Base-by-base conservation (phyloP, 148 eudicot species). In the Cornus suecica region DNA sequence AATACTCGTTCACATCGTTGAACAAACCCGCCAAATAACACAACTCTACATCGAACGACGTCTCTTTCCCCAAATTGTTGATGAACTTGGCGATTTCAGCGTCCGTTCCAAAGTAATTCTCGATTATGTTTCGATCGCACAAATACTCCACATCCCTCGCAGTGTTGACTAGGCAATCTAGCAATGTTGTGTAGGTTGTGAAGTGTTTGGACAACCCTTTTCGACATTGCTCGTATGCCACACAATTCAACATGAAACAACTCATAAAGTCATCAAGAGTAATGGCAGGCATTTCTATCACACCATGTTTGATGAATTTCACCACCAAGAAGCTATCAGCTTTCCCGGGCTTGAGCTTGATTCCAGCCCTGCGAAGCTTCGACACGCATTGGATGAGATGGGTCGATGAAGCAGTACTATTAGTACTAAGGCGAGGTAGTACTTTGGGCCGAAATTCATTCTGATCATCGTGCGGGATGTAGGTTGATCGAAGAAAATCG, bases 171-270 rank as follows among this genome's bases (percentile, higher is more conserved):
- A 90, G 66, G 66, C 88, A 84, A 65, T 86, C 94, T 34, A 88
- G 75, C 0, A 91, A 31, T 0, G 88, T 88, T 10, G 88, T 87
- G 51, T 94, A 94, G 0, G 97, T 84, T 1, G 97, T 94, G 83
- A 91, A 84, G 73, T 91, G 87, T 31, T 81, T 90, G 0, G 94
- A 80, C 62, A 87, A 77, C 2, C 45, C 64, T 18, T 74, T 75
- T 65, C 86, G 84, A 42, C 92, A 90, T 73, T 90, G 97, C 76
- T 94, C 94, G 32, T 83, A 90, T 0, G 93, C 92, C 10, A 94
- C 89, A 20, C 88, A 90, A 61, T 91, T 94, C 0, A 88, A 68
- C 34, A 94, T 31, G 70, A 91, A 87, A 0, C 88, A 77, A 80
- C 89, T 82, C 91, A 87, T 85, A 82, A 94, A 91, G 42, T 87